Base-by-base conservation (phyloP, 352 stramenopile genomes). In the Phytophthora foliorum region DNA sequence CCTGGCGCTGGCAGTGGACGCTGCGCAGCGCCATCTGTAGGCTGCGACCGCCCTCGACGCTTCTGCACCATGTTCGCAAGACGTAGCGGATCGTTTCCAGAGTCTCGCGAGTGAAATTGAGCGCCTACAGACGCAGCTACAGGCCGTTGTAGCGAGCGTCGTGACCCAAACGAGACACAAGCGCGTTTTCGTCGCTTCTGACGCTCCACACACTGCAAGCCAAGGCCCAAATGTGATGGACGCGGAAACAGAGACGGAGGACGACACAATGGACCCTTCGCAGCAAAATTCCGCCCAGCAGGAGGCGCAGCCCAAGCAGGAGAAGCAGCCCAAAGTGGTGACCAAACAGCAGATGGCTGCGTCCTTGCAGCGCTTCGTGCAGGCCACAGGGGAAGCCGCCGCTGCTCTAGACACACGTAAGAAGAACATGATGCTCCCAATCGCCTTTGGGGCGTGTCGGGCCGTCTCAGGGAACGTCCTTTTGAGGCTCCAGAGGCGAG, bases 171-270 rank as follows among this genome's bases (percentile, higher is more conserved):
- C 22, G 5, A 16, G 25, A 53, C 16, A 38, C 13, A 53, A 36
- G 21, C 24, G 6, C 11, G 46, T 53, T 16, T 4, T 9, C 19
- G 24, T 10, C 7, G 11, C 14, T n/a, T 3, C 21, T 1, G 45
- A 51, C 19, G 24, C 45, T 34, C 24, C 5, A 32, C 17, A 34
- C 7, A 4, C 22, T 16, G 4, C 22, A 22, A 24, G 22, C 16
- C 46, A 36, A 53, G 46, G 4, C 7, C 3, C 27, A 21, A 22
- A 22, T 19, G 44, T 51, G 6, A 34, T 22, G 8, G 46, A 53
- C 8, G 24, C 19, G 8, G 46, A 53, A 53, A 53, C 46, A 16
- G 46, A 53, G 46, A 38, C 46, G 14, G 46, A 53, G 24, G 46
- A 53, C 46, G 46, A 53, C 13, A 2, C 17, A 14, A 22, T 27